These are phyloP conservation scores for Dipodascus geniculatus DNA, from an alignment of 805 yeast species.

Conservation along the genomic window DNA sequence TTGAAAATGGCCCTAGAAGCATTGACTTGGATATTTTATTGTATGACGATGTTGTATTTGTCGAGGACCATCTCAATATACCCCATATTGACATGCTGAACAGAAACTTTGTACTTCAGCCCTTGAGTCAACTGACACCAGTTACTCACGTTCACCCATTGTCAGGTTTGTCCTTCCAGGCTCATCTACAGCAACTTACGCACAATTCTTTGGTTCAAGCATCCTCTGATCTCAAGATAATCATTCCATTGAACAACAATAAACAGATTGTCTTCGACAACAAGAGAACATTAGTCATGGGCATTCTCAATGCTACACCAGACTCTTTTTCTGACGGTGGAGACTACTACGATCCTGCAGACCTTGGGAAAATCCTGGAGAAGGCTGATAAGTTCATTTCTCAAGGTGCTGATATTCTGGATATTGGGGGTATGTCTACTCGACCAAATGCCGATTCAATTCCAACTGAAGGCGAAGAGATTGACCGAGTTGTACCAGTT, in stretches of 20 bases:
- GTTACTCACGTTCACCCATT: constrained; percentile 68
- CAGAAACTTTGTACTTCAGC: constrained; percentile 80
- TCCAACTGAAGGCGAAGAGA: constrained; percentile 46
- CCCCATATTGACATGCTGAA: constrained; percentile 89
- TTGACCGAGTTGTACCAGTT: constrained; percentile 58
- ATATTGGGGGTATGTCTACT: constrained; percentile 92
- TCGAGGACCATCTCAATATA: constrained; percentile 46
- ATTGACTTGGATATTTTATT: constrained; percentile 82
- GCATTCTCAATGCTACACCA: constrained; percentile 79
- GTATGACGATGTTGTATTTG: constrained; percentile 47
- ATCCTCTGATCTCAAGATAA: constrained; percentile 16
- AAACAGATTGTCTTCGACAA: constrained; percentile 35
- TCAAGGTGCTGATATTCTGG: constrained; percentile 66
- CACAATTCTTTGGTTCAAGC: constrained; percentile 16
- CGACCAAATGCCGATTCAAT: constrained; percentile 70
- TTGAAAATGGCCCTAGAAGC: constrained; percentile 86
- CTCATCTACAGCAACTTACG: constrained; percentile 49
- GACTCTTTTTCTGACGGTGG: constrained; percentile 96
- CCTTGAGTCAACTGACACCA: constrained; percentile 69
- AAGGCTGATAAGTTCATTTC: constrained; percentile 39
- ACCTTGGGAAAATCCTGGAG: constrained; percentile 31
- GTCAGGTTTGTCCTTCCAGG: constrained; percentile 67
- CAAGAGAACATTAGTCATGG: constrained; percentile 61
- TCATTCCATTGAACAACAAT: constrained; percentile 14
- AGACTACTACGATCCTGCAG: constrained; percentile 18